phyloP scores from a whole-genome alignment of 352 stramenopile genomes.

The Sclerospora graminicola region DNA sequence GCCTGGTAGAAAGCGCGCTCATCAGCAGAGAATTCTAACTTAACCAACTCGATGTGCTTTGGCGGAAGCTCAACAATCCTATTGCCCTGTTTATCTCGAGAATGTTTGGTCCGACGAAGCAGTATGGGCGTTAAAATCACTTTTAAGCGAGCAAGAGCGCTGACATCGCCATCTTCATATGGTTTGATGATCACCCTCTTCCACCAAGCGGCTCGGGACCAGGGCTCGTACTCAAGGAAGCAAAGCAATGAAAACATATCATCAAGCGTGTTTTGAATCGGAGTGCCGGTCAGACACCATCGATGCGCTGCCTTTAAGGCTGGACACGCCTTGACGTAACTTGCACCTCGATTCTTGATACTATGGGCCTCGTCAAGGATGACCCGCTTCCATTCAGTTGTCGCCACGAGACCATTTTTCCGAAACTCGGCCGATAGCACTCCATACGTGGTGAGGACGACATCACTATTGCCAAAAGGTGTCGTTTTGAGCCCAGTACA shows the following conservation, averaged over 20 bases:
- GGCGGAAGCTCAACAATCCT: slow-evolving; percentile 60
- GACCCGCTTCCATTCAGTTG: slow-evolving; percentile 65
- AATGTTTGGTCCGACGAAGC: slow-evolving; percentile 81
- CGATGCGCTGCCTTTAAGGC: slow-evolving; percentile 46
- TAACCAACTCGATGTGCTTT: slow-evolving; percentile 58
- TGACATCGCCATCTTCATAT: slow-evolving; percentile 57
- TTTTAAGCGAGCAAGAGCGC: slow-evolving; percentile 51
- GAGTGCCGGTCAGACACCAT: slow-evolving; percentile 88
- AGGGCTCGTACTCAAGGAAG: slow-evolving; percentile 82
- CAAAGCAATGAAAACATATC: slow-evolving; percentile 81
- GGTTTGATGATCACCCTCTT: slow-evolving; percentile 69
- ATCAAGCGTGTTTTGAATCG: slow-evolving; percentile 83
- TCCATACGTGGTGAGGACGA: slow-evolving; percentile 82
- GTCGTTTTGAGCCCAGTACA: slow-evolving; percentile 1
- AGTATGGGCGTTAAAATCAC: slow-evolving; percentile 63
- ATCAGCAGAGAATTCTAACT: slow-evolving; percentile 56
- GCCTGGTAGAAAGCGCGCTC: slow-evolving; percentile 83
- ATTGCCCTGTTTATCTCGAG: slow-evolving; percentile 47
- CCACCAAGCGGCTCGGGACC: slow-evolving; percentile 76
- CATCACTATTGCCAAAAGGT: slow-evolving; percentile 32
- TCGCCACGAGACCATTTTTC: slow-evolving; percentile 30
- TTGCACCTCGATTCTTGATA: slow-evolving; percentile 84
- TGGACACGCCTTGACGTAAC: slow-evolving; percentile 57
- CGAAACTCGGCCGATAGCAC: slow-evolving; percentile 64
- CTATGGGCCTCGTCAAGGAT: slow-evolving; percentile 88